Conservation (phyloP, 768 basidiomycete genomes). For the Hirschioporus abietinus region DNA sequence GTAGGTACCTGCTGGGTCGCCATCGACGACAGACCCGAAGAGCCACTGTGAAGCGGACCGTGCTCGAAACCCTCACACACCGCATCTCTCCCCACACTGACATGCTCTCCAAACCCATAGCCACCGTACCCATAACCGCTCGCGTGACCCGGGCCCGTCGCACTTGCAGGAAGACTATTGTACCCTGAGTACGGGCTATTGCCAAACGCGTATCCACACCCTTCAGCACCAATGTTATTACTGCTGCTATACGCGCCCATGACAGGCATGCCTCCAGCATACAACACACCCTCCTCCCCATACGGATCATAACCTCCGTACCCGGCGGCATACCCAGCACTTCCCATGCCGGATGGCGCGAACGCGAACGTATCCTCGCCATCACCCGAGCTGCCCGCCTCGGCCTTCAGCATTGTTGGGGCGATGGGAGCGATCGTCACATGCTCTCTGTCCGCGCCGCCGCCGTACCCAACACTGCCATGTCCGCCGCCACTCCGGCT, state of each 20-base stretch:
- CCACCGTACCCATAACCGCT: background rate
- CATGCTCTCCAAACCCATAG: background rate
- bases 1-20: background rate
- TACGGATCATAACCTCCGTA: slow-evolving; percentile 27
- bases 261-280: slow-evolving; percentile 10
- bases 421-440: slow-evolving; percentile 71
- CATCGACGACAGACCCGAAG: background rate
- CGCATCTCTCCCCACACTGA: background rate
- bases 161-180: background rate
- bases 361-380: slow-evolving; percentile 16
- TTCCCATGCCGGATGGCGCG: slow-evolving; percentile 29
- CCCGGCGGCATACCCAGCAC: slow-evolving; percentile 33
- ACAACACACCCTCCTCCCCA: slow-evolving; percentile 17
- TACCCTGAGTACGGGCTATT: background rate
- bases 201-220: too few species aligned
- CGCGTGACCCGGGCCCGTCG: background rate
- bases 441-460: slow-evolving; percentile 41
- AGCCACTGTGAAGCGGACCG: background rate
- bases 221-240: too few species aligned
- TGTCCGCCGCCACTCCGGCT: background rate
- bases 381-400: slow-evolving; percentile 10
- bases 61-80: background rate
- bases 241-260: background rate
- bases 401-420: slow-evolving; percentile 82
- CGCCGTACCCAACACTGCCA: slow-evolving; percentile 34